Evolutionary conservation across 2,329 filamentous ascomycete species (phyloP).

Genomic region (Ophiostoma populinum): DNA sequence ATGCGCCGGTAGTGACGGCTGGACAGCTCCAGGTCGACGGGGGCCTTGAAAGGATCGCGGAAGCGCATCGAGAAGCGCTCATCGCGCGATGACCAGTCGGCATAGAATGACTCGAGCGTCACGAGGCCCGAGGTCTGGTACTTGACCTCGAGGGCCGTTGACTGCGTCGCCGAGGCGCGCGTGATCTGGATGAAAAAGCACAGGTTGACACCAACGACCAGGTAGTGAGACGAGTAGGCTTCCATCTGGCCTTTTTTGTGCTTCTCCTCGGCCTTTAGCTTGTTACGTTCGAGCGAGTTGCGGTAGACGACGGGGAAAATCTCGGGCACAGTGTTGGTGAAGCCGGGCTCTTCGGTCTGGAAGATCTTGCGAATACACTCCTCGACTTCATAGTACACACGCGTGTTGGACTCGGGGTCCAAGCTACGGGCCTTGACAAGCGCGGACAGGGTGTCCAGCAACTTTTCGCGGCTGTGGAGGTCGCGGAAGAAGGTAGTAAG

Average conservation of each 20-base stretch:
- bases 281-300: slow-evolving; percentile 20
- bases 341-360: slow-evolving; percentile 25
- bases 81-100: slow-evolving; percentile 32
- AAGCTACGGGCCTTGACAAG: slow-evolving; percentile 19
- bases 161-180: slow-evolving; percentile 23
- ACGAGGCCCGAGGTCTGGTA: slow-evolving; percentile 34
- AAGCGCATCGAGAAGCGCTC: slow-evolving; percentile 39
- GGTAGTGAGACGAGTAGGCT: slow-evolving; percentile 35
- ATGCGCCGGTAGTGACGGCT: slow-evolving; percentile 37
- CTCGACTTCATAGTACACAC: slow-evolving; percentile 29
- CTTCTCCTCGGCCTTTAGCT: slow-evolving; percentile 22
- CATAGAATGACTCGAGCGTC: slow-evolving; percentile 32
- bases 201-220: slow-evolving; percentile 35
- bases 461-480: slow-evolving; percentile 31
- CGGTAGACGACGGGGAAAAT: slow-evolving; percentile 38
- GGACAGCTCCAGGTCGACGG: slow-evolving; percentile 25
- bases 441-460: slow-evolving; percentile 26
- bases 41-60: slow-evolving; percentile 22
- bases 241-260: slow-evolving; percentile 27
- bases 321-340: slow-evolving; percentile 19
- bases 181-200: slow-evolving; percentile 34
- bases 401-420: slow-evolving; percentile 18
- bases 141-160: slow-evolving; percentile 29
- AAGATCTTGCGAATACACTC: slow-evolving; percentile 28
- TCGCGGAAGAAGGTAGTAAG: slow-evolving; percentile 31